Conservation (phyloP, 177 flowering plant genomes). For the Vitis hybrid region DNA sequence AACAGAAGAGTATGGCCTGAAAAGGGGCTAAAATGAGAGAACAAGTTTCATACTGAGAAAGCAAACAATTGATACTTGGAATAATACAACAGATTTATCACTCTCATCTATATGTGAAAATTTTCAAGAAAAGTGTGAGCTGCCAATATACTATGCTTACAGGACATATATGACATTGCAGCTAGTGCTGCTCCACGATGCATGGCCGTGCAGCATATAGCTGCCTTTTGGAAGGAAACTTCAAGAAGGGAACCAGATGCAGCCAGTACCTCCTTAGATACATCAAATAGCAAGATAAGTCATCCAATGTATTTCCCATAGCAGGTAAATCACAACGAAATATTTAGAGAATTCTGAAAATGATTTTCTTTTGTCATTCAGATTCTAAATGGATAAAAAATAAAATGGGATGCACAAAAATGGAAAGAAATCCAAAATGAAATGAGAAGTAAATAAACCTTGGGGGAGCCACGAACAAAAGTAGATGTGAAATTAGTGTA, state of each 20-base stretch:
- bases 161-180: constrained; percentile 92
- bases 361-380: too few relatives aligned
- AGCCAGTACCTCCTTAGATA: constrained; percentile 70
- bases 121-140: too few relatives aligned
- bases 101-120: too few relatives aligned
- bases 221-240: constrained; percentile 88
- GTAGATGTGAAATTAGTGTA: constrained; percentile 76
- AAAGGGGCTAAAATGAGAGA: too few relatives aligned
- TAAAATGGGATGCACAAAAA: background rate
- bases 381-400: background rate
- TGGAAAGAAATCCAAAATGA: background rate
- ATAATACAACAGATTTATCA: too few relatives aligned
- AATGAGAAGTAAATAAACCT: constrained; percentile 42
- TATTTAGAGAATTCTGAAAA: background rate
- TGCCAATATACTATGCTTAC: constrained; percentile 38
- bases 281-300: constrained; percentile 4
- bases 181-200: constrained; percentile 99
- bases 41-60: too few relatives aligned
- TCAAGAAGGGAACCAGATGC: constrained; percentile 79
- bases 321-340: background rate
- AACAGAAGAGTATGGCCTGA: too few relatives aligned
- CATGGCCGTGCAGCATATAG: constrained; percentile 97
- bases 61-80: too few relatives aligned
- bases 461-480: constrained; percentile 68
- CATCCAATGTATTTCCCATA: constrained; percentile 3